These are phyloP conservation scores for Stachybotrys elegans DNA, from an alignment of 2,329 filamentous ascomycete species.

Conservation along the genomic window DNA sequence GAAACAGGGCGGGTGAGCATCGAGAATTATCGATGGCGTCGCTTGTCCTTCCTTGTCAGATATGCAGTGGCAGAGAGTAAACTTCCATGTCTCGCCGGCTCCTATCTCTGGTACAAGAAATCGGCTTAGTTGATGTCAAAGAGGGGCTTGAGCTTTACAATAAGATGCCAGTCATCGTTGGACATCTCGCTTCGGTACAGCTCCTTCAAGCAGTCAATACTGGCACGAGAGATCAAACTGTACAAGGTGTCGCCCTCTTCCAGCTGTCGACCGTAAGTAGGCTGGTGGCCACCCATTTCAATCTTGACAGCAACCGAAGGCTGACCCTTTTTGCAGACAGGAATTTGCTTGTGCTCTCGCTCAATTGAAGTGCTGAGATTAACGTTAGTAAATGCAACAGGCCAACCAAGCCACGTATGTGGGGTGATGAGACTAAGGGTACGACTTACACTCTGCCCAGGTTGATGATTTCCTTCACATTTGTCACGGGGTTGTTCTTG, in stretches of 20 bases:
- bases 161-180: conserved; percentile 90
- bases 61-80: too few relatives aligned
- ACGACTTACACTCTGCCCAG: conserved; percentile 86
- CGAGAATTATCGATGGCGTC: too few relatives aligned
- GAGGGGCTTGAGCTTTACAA: conserved; percentile 90
- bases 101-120: too few relatives aligned
- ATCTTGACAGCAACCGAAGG: conserved; percentile 98
- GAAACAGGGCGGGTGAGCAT: too few relatives aligned
- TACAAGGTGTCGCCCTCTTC: conserved; percentile 89
- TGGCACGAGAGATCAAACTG: conserved; percentile 78
- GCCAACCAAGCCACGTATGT: neutral
- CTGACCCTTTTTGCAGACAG: conserved; percentile 88
- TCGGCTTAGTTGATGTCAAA: conserved; percentile 74
- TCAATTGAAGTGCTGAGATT: conserved; percentile 79
- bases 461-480: conserved; percentile 75
- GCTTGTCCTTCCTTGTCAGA: too few relatives aligned
- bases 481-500: conserved; percentile 73
- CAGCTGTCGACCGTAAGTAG: conserved; percentile 88
- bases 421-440: neutral
- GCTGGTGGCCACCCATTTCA: conserved; percentile 87
- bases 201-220: conserved; percentile 93
- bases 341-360: conserved; percentile 93
- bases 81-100: too few relatives aligned
- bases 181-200: conserved; percentile 84
- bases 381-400: neutral